Percentiles rank a stretch among this genome's conserved stretches.
phyloP scores from a whole-genome alignment of 768 basidiomycete genomes.

The Mycena amicta region DNA sequence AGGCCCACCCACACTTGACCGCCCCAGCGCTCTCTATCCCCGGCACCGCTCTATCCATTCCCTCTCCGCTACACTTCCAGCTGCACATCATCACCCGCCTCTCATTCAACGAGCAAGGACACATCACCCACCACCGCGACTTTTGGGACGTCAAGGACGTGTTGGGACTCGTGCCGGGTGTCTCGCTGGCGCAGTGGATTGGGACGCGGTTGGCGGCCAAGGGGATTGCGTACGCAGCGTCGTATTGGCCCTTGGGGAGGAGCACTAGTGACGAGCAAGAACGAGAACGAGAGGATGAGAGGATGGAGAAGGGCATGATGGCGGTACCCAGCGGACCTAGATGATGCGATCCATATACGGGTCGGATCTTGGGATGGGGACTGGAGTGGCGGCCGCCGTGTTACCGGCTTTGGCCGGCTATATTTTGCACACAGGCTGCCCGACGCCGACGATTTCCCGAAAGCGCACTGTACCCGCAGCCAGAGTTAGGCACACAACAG shows the following conservation, averaged over 20 bases:
- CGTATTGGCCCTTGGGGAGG: conserved; percentile 31
- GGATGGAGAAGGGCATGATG: conserved; percentile 13
- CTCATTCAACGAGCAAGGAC: conserved; percentile 81
- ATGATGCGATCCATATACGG: too few species aligned
- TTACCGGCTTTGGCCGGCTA: too few species aligned
- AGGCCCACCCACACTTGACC: background rate
- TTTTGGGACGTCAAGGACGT: conserved; percentile 83
- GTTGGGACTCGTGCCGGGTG: conserved; percentile 71
- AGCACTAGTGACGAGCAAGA: background rate
- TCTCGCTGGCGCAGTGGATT: conserved; percentile 69
- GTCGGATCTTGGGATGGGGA: too few species aligned
- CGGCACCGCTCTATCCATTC: conserved; percentile 58
- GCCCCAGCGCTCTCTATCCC: conserved; percentile 57
- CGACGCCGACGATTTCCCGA: too few species aligned
- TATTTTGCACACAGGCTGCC: too few species aligned
- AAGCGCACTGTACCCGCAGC: too few species aligned
- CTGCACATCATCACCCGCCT: conserved; percentile 74
- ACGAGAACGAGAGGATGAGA: conserved; percentile 12
- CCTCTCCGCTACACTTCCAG: conserved; percentile 74
- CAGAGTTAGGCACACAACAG: too few species aligned
- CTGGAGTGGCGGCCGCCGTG: too few species aligned
- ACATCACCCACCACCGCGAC: conserved; percentile 78
- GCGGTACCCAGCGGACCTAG: too few species aligned
- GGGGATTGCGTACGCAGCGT: conserved; percentile 50
- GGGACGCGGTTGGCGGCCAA: conserved; percentile 61